Percentiles rank a stretch among this genome's conserved stretches.
Evolutionary conservation across 768 basidiomycete genomes (phyloP).

Genomic region (Suillus placidus): DNA sequence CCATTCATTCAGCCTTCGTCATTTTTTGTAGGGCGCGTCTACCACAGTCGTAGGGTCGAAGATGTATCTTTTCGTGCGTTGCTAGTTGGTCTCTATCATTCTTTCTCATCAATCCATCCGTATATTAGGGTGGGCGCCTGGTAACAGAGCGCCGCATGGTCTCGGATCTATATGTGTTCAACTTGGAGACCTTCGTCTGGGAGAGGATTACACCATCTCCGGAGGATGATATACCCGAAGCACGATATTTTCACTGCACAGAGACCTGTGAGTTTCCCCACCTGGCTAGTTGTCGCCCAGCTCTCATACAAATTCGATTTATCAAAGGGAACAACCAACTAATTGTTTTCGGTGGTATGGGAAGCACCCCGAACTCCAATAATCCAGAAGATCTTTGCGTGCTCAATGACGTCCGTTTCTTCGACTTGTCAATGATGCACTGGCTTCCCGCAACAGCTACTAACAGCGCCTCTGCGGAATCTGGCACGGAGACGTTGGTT

Average conservation of each 20-base stretch:
- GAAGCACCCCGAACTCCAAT: slow-evolving; percentile 69
- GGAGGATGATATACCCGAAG: slow-evolving; percentile 73
- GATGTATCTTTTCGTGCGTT: slow-evolving; percentile 85
- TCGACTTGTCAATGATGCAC: slow-evolving; percentile 67
- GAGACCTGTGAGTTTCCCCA: slow-evolving; percentile 65
- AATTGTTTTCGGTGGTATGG: slow-evolving; percentile 96
- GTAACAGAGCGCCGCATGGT: slow-evolving; percentile 89
- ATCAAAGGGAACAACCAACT: slow-evolving; percentile 79
- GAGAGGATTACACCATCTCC: slow-evolving; percentile 59
- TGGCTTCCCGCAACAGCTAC: slow-evolving; percentile 63
- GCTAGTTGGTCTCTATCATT: not conserved
- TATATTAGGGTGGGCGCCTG: slow-evolving; percentile 75
- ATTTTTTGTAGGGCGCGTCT: slow-evolving; percentile 70
- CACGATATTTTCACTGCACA: slow-evolving; percentile 94
- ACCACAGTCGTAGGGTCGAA: slow-evolving; percentile 88
- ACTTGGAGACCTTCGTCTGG: slow-evolving; percentile 84
- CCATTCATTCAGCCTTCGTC: not conserved
- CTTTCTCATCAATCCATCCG: not conserved
- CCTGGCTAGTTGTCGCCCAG: not conserved
- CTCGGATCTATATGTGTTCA: slow-evolving; percentile 87
- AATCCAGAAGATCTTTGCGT: slow-evolving; percentile 85
- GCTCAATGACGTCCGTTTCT: slow-evolving; percentile 90
- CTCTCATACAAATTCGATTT: slow-evolving; percentile 18
- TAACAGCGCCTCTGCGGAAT: slow-evolving; percentile 33
- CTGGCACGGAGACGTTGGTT: slow-evolving; percentile 49